Conservation (phyloP, 768 basidiomycete genomes). For the Inosperma sp. region DNA sequence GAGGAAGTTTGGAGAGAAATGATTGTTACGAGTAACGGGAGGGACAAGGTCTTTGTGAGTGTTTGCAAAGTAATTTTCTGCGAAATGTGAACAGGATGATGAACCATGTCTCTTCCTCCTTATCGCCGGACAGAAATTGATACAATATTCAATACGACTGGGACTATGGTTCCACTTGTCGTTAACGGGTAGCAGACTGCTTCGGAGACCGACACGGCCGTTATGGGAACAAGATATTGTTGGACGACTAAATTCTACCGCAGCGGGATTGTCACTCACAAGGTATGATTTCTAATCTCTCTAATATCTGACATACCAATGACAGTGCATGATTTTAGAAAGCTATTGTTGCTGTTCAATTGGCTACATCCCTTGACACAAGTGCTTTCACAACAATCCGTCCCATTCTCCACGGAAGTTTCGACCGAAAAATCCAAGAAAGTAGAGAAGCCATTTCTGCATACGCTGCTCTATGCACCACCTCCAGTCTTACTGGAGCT, state of each 20-base stretch:
- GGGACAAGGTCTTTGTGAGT: constrained; percentile 84
- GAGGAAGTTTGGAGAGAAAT: constrained; percentile 82
- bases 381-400: constrained; percentile 64
- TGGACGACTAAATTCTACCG: constrained; percentile 56
- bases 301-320: not conserved
- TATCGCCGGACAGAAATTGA: constrained; percentile 69
- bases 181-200: constrained; percentile 40
- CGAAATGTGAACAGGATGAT: not conserved
- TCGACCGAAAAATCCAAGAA: constrained; percentile 34
- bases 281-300: constrained; percentile 41
- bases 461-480: constrained; percentile 71
- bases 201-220: constrained; percentile 43
- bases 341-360: constrained; percentile 77
- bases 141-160: constrained; percentile 77
- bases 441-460: constrained; percentile 58
- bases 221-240: constrained; percentile 56
- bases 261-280: constrained; percentile 67
- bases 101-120: not conserved
- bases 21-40: constrained; percentile 68
- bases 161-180: constrained; percentile 68
- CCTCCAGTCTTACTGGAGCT: constrained; percentile 80
- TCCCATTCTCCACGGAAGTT: constrained; percentile 52
- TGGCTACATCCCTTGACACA: constrained; percentile 75
- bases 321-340: constrained; percentile 40
- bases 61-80: not conserved